Evolutionary conservation across 306 rosid genomes (phyloP).

Genomic region (Malus fusca): DNA sequence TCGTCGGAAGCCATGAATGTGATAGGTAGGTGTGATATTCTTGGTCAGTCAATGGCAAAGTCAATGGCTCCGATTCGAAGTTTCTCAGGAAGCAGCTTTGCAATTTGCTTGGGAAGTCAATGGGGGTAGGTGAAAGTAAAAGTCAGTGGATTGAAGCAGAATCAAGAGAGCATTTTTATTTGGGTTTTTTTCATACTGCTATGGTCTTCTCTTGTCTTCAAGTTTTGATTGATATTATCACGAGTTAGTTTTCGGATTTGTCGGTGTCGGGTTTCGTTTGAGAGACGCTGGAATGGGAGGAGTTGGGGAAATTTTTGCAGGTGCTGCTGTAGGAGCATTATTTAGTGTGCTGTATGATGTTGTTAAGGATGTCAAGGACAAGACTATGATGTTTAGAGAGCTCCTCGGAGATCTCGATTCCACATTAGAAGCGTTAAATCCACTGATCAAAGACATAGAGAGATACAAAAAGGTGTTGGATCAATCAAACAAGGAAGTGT

Average conservation of each 20-base stretch:
- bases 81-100: neutral
- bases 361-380: slow-evolving; percentile 6
- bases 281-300: neutral
- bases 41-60: no score
- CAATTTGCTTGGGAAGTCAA: neutral
- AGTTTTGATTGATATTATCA: neutral
- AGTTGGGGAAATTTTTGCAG: neutral
- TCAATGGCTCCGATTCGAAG: no score
- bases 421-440: slow-evolving; percentile 12
- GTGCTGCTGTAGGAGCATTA: slow-evolving; percentile 19
- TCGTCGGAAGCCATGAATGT: no score
- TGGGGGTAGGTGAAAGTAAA: neutral
- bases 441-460: slow-evolving; percentile 19
- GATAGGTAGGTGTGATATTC: no score
- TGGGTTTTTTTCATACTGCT: neutral
- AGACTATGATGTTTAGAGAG: slow-evolving; percentile 16
- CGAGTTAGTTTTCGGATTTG: neutral
- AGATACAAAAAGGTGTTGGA: slow-evolving; percentile 15
- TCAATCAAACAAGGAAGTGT: slow-evolving; percentile 13
- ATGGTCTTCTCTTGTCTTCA: neutral
- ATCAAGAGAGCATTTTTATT: neutral
- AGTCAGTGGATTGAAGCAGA: neutral
- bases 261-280: neutral
- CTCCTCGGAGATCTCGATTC: slow-evolving; percentile 7
- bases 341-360: slow-evolving; percentile 12